Evolutionary conservation across 257 asterid species (phyloP), one percentile per base, ranked within the genome.

Genomic region (Solanum lycopersicoides): DNA sequence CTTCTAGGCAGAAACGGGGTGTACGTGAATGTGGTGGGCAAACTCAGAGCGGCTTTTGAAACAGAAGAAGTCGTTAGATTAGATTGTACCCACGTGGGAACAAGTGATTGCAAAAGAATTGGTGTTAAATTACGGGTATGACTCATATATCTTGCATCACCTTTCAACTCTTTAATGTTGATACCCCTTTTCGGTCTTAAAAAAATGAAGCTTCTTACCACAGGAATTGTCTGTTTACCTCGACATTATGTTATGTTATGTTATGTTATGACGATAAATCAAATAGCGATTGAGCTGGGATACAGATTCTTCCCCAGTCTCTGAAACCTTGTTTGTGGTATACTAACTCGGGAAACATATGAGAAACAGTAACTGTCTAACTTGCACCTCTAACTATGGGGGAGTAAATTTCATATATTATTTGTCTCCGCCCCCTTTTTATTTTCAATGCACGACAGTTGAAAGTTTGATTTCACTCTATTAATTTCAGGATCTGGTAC

Each of bases 51-150:
- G 15, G 98, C 97, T 34, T 95, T 96, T 87, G 93, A 92, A 91
- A 91, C 91, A n/a, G 98, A 92, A 72, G 98, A 92, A 89, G 92
- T 96, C 18, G 94, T 93, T 56, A 96, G 97, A 89, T 86, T 96
- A 65, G 98, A 95, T 86, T 96, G 99, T 90, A 71, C 92, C 85
- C 92, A 92, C 66, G 96, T 90, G 89, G 98, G 98, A 88, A 89
- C 93, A n/a, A 95, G 92, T n/a, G 97, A 96, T 90, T 95, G 98
- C 88, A 96, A 96, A 92, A 95, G 91, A 88, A 96, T 95, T n/a
- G 98, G 98, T 23, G 97, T 93, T 86, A 96, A 96, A 89, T 89
- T 96, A 90, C 90, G 96, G 92, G 98, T 95, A 93, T 23, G 93
- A 84, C 82, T 77, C 66, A 73, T 30, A 71, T 39, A 30, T 68